phyloP scores from a whole-genome alignment of 2,329 filamentous ascomycete genomes.

The Ophiosphaerella korrae region DNA sequence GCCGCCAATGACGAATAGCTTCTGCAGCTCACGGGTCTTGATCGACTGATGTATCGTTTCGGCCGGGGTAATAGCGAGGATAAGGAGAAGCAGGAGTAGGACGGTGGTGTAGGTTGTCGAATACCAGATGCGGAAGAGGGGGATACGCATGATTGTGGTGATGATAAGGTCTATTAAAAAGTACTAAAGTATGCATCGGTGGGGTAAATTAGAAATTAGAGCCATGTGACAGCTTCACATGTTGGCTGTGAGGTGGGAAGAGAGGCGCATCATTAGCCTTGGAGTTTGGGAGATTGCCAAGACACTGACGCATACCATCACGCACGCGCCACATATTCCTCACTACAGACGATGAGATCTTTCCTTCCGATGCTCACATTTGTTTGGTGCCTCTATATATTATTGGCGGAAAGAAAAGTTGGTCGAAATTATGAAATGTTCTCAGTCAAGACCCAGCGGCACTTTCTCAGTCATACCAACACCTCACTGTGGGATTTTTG shows the following conservation, averaged over 20 bases:
- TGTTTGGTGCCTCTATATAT: too few relatives aligned
- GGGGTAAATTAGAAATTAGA: conserved; percentile 32
- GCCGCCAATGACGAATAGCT: conserved; percentile 80
- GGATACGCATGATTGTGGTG: conserved; percentile 49
- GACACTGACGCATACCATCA: conserved; percentile 26
- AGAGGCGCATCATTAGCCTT: conserved; percentile 9
- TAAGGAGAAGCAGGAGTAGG: conserved; percentile 71
- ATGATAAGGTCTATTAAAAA: conserved; percentile 4
- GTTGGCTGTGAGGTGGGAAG: conserved; percentile 12
- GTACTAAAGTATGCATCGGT: conserved; percentile 25
- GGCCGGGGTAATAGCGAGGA: conserved; percentile 79
- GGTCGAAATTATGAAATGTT: too few relatives aligned
- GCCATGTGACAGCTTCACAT: conserved; percentile 26
- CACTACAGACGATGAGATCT: too few relatives aligned
- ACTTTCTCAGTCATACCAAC: too few relatives aligned
- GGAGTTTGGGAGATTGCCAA: conserved; percentile 22
- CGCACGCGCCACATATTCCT: conserved; percentile 18
- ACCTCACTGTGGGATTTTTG: too few relatives aligned
- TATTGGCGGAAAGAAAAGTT: too few relatives aligned
- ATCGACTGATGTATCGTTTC: conserved; percentile 80
- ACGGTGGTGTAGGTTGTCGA: conserved; percentile 77
- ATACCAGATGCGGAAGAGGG: conserved; percentile 81
- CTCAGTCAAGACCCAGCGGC: too few relatives aligned
- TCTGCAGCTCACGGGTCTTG: conserved; percentile 68
- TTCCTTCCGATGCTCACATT: too few relatives aligned